Evolutionary conservation across 192 early-diverging fungal species (phyloP), one percentile per base, ranked within the genome.

Genomic region (Mortierella antarctica): DNA sequence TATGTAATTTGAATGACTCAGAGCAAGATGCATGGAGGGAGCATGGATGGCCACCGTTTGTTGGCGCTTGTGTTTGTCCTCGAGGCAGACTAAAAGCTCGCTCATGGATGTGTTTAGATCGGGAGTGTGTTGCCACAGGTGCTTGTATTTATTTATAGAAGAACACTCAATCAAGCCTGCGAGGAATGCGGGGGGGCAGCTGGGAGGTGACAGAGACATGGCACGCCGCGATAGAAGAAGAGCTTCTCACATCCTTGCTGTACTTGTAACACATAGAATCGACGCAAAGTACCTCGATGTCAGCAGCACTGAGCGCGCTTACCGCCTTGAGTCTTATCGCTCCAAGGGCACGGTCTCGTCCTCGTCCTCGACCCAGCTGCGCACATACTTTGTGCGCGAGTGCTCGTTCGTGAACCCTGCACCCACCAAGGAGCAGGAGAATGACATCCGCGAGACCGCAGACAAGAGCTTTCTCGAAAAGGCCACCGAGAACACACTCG

Each of bases 291-390:
- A 94, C 82, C 86, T 99, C 53, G 96, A 99, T 81, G 82, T 86
- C 76, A 92, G 91, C 74, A 88, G 86, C 60, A 86, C 87, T 15
- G 66, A 83, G 54, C 74, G 83, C 17, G 94, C 96, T 20, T 99
- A 91, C 86, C 95, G 97, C 60, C 82, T 99, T 14, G 97, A 99
- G 84, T 94, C 95, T n/a, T 99, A 97, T 71, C 95, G 96, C 79
- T 98, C 97, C 68, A 91, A 90, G 68, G 96, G 96, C 47, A 97
- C 92, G 56, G 96, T 96, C 1, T 95, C 96, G 31, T 92, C 91
- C 52, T 91, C 91, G 47, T 71, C 92, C 58, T 88, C 93, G 8
- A 91, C 96, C 31, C 93, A 95, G 82, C 89, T 99, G 54, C 95
- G 97, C 71, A 92, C 94, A 71, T 99, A 98, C 85, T 98, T 99